A percentile compares a stretch with the other conserved stretches of the same genome.
Conservation (phyloP, 345 rosid species). For the Clausena lansium region DNA sequence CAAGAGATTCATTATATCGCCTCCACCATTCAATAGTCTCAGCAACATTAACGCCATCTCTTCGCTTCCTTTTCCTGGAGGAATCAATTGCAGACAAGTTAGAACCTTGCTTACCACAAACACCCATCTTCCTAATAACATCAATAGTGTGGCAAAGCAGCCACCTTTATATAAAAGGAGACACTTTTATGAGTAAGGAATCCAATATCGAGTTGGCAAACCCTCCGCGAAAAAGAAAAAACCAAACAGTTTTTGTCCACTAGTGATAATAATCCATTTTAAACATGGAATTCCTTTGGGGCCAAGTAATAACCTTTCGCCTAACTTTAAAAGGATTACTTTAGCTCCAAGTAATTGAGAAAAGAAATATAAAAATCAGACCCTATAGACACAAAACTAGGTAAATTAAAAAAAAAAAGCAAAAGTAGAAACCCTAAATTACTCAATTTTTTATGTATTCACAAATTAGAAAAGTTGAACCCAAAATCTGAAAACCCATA, state of each 20-base stretch:
- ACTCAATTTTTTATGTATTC: neutral
- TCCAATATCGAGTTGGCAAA: neutral
- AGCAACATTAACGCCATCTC: constrained; percentile 42
- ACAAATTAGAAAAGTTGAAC: neutral
- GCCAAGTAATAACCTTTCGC: neutral
- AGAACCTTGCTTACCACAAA: constrained; percentile 18
- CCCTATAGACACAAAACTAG: neutral
- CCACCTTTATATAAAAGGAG: neutral
- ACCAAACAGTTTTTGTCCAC: neutral
- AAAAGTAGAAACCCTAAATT: neutral
- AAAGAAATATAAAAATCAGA: neutral
- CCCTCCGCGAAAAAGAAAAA: neutral
- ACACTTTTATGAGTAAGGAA: neutral
- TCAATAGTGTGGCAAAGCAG: neutral
- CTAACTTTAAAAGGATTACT: neutral
- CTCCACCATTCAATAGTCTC: constrained; percentile 67
- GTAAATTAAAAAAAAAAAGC: neutral
- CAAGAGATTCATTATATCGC: constrained; percentile 39
- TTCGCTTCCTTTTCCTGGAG: constrained; percentile 57
- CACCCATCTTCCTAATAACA: constrained; percentile 22
- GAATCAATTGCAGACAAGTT: constrained; percentile 23
- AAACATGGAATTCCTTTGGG: neutral
- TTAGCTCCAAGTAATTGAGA: neutral
- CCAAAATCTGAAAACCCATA: neutral
- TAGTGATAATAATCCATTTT: neutral